Evolutionary conservation across 106 monocot species (phyloP), one percentile per base, ranked within the genome.

Genomic region (Acanthochlamys bracteata): DNA sequence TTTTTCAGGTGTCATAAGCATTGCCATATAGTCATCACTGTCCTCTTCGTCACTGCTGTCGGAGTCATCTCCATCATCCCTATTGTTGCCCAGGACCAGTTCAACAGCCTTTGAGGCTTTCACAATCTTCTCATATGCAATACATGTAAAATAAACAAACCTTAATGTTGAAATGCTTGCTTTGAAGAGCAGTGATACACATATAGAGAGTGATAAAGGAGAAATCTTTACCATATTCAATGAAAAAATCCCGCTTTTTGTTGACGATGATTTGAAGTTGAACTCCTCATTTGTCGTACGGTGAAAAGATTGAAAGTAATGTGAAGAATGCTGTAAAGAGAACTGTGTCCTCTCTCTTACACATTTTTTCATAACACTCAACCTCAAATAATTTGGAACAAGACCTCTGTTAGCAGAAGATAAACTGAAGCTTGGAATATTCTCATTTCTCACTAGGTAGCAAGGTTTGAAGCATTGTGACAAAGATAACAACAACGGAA

Each of bases 1-100:
- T 74, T 82, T 69, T 40, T 80, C 82, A 21, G 77, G 74, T 13
- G 54, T 77, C 84, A 78, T 84, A 6, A 80, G 21, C 12, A 74
- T 61, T 10, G 84, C 63, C 10, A 52, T 70, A 41, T 76, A 55
- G 8, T 69, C 69, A n/a, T 70, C 73, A 10, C 57, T 41, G 45
- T 65, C 64, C 6, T 41, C 65, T 7, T 33, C 64, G 7, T 64
- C 62, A 13, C 53, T 27, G 10, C 73, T 71, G 11, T 69, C 76
- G 17, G 73, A 68, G 1, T 66, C 42, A 7, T 64, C 69, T 9
- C 59, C 65, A 46, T 67, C 66, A 23, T 73, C 76, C 22, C 16
- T 54, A 11, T 60, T 64, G n/a, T 76, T 64, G 66, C 66, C 79
- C 1, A 65, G 54, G 2, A 77, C 78, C 11, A 67, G 64, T 24